Percentiles rank a stretch among this genome's conserved stretches.
Conservation (phyloP, 2,329 filamentous ascomycete genomes). For the Chaetomiaceae sp. region DNA sequence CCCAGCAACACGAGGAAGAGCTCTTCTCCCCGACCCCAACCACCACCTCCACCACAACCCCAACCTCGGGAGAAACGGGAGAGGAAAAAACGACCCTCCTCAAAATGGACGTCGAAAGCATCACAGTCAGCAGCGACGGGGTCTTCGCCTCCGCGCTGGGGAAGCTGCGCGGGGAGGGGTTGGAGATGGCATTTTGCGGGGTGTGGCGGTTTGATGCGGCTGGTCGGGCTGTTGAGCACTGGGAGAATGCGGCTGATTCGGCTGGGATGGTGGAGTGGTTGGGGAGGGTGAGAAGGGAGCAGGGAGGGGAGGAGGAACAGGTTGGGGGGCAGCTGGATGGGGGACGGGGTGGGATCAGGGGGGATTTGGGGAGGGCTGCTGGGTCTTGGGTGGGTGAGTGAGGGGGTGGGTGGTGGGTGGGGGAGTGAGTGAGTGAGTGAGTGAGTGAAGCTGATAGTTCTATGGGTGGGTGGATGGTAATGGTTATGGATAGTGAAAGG, state of each 20-base stretch:
- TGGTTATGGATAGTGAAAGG: too few relatives aligned
- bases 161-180: background rate
- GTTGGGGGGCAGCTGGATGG: too few relatives aligned
- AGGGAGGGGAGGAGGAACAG: background rate
- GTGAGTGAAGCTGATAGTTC: too few relatives aligned
- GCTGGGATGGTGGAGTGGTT: slow-evolving; percentile 14
- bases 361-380: too few relatives aligned
- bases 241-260: slow-evolving; percentile 24
- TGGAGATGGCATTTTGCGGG: slow-evolving; percentile 22
- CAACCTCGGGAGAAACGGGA: too few relatives aligned
- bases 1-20: slow-evolving; percentile 19
- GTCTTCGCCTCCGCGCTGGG: slow-evolving; percentile 25
- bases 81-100: slow-evolving; percentile 9
- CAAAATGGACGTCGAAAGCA: slow-evolving; percentile 24
- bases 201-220: slow-evolving; percentile 22
- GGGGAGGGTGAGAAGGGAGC: background rate
- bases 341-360: background rate
- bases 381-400: too few relatives aligned
- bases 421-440: too few relatives aligned
- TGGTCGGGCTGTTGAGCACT: slow-evolving; percentile 23
- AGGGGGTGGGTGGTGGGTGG: background rate
- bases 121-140: slow-evolving; percentile 8
- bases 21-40: slow-evolving; percentile 9
- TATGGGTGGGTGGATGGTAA: too few relatives aligned
- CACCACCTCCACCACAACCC: too few relatives aligned